Evolutionary conservation across 257 asterid genomes (phyloP).

Genomic region (Thymus mandschuricus): DNA sequence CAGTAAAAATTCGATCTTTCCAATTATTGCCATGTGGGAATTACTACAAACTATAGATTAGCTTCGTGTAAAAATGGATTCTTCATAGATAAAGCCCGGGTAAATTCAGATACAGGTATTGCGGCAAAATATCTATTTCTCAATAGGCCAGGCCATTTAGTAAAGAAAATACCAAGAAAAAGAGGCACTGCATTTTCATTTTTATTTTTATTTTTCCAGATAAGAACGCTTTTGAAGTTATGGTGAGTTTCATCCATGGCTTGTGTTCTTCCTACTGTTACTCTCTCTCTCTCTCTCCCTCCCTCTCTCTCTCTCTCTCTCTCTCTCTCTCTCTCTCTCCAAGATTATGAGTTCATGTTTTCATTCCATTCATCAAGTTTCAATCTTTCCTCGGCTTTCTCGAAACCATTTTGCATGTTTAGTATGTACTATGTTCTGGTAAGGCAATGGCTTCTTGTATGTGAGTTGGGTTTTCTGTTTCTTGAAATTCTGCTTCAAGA

Average conservation of each 20-base stretch:
- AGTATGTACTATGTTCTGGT: constrained; percentile 9
- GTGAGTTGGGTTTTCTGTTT: constrained; percentile 25
- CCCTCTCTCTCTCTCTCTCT: constrained; percentile 9
- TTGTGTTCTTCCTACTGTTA: constrained; percentile 13
- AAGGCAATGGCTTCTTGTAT: constrained; percentile 18
- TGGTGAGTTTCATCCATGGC: constrained; percentile 46
- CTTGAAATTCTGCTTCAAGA: constrained; percentile 14
- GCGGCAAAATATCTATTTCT: constrained; percentile 35
- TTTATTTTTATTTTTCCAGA: constrained; percentile 8
- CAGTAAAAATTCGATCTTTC: no score
- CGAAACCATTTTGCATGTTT: constrained; percentile 33
- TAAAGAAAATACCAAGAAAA: constrained; percentile 24
- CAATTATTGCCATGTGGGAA: neutral
- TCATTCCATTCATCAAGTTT: constrained; percentile 28
- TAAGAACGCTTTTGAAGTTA: constrained; percentile 38
- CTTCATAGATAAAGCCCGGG: constrained; percentile 8
- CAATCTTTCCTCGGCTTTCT: constrained; percentile 30
- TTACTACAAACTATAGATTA: neutral
- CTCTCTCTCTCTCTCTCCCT: constrained; percentile 23
- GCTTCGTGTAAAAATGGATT: neutral
- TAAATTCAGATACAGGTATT: neutral
- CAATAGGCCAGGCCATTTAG: constrained; percentile 13
- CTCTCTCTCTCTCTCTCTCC: constrained; percentile 18
- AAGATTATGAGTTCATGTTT: constrained; percentile 4
- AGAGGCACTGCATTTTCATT: constrained; percentile 26